These are phyloP conservation scores for Coniferiporia weirii DNA, from an alignment of 1,284 basidiomycete species.

Conservation along the genomic window DNA sequence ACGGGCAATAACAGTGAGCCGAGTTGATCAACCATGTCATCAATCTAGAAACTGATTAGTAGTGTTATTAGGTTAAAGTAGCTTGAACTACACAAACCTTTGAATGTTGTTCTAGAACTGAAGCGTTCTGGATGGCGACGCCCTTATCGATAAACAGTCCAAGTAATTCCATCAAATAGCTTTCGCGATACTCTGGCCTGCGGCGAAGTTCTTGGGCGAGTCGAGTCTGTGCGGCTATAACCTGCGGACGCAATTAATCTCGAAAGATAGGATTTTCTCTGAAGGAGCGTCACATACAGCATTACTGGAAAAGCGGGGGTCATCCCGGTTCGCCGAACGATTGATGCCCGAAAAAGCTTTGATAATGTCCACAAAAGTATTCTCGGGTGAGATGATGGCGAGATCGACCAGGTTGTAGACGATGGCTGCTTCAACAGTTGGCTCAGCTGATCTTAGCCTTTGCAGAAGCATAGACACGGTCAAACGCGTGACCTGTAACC, in stretches of 20 bases:
- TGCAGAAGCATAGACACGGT: constrained; percentile 93
- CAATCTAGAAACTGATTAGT: constrained; percentile 43
- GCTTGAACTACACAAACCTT: constrained; percentile 42
- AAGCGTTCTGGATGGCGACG: constrained; percentile 81
- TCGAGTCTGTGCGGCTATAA: constrained; percentile 83
- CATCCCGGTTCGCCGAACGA: constrained; percentile 78
- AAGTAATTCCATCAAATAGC: constrained; percentile 83
- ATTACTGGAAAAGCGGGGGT: constrained; percentile 80
- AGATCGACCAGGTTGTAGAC: constrained; percentile 89
- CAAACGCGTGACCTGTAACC: constrained; percentile 66
- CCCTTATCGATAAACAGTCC: constrained; percentile 89
- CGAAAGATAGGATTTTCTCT: not conserved
- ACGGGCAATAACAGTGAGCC: constrained; percentile 86
- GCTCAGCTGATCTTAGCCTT: constrained; percentile 78
- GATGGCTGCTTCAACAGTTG: constrained; percentile 85
- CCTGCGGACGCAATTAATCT: constrained; percentile 34
- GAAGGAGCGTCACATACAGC: constrained; percentile 47
- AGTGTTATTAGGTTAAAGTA: constrained; percentile 3
- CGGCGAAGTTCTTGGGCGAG: constrained; percentile 73
- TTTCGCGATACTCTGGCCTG: constrained; percentile 70
- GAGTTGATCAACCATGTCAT: constrained; percentile 81
- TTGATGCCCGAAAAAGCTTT: constrained; percentile 84
- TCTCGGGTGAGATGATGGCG: constrained; percentile 73
- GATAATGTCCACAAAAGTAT: constrained; percentile 81
- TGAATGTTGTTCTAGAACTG: constrained; percentile 54